phyloP scores from a whole-genome alignment of 2,329 filamentous ascomycete species.

The Bertia moriformis region DNA sequence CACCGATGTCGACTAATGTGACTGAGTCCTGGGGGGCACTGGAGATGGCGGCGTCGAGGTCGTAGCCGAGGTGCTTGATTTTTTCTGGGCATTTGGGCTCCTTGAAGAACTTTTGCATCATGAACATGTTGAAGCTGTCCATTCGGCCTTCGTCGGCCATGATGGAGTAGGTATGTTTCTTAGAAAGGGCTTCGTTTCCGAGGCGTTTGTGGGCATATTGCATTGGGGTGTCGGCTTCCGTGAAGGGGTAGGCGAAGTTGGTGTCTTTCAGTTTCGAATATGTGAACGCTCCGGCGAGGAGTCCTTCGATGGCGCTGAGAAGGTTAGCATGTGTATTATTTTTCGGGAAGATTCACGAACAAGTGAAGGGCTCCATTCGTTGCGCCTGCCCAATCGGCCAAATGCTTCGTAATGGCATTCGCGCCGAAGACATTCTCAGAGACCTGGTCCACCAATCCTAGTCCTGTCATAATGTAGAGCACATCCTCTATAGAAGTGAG shows the following conservation, averaged over 20 bases:
- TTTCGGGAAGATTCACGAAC: too few species aligned
- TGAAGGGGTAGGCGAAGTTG: conserved; percentile 18
- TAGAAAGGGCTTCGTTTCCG: conserved; percentile 11
- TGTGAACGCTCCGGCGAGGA: conserved; percentile 17
- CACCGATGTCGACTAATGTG: conserved; percentile 19
- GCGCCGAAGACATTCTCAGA: conserved; percentile 13
- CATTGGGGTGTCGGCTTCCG: conserved; percentile 14
- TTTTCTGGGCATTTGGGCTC: conserved; percentile 16
- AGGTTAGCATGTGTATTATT: too few species aligned
- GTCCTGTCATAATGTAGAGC: conserved; percentile 17
- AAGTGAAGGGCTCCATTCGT: conserved; percentile 20
- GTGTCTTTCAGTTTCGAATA: conserved; percentile 16
- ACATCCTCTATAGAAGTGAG: conserved; percentile 21
- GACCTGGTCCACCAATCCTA: conserved; percentile 16
- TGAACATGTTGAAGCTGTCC: conserved; percentile 21
- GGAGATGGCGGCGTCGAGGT: conserved; percentile 11
- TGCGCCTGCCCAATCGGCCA: conserved; percentile 16
- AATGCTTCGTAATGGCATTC: conserved; percentile 17
- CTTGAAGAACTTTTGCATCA: conserved; percentile 19
- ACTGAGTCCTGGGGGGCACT: conserved; percentile 5
- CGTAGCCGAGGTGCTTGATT: conserved; percentile 13
- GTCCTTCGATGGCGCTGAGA: conserved; percentile 13
- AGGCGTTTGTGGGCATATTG: conserved; percentile 17
- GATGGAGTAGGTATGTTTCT: conserved; percentile 17
- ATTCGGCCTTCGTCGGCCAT: conserved; percentile 19